These are phyloP conservation scores for Teratosphaeria destructans DNA, from an alignment of 2,329 filamentous ascomycete genomes.

Conservation along the genomic window DNA sequence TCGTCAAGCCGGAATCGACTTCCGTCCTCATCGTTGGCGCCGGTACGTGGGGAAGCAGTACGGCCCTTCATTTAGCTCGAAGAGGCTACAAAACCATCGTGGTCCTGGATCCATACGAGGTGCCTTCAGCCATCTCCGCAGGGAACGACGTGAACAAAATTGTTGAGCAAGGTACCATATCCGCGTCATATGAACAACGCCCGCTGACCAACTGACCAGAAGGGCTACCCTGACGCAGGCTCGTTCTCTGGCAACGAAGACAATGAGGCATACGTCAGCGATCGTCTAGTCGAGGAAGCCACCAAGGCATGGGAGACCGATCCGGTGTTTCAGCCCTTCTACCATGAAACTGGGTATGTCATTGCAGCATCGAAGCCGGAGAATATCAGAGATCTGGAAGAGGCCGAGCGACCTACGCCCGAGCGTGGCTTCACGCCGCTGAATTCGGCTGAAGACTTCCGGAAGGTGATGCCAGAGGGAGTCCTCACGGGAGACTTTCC, in stretches of 20 bases:
- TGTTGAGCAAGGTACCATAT: constrained; percentile 29
- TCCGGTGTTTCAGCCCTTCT: constrained; percentile 33
- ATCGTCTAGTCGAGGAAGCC: constrained; percentile 25
- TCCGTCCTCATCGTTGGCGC: constrained; percentile 36
- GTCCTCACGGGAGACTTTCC: constrained; percentile 41
- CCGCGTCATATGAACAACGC: background rate
- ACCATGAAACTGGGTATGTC: constrained; percentile 40
- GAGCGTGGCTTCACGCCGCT: constrained; percentile 21
- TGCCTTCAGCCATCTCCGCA: constrained; percentile 38
- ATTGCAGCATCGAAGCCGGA: constrained; percentile 28
- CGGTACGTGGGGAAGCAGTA: constrained; percentile 43
- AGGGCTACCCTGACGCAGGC: constrained; percentile 11
- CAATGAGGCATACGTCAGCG: constrained; percentile 28
- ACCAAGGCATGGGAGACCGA: constrained; percentile 36
- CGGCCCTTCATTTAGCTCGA: constrained; percentile 42
- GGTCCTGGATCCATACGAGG: constrained; percentile 37
- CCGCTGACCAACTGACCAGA: constrained; percentile 8
- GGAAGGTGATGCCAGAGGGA: constrained; percentile 41
- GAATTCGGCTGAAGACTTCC: constrained; percentile 37
- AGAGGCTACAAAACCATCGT: constrained; percentile 40
- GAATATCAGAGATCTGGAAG: constrained; percentile 3
- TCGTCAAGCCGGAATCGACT: background rate
- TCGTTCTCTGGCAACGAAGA: constrained; percentile 17
- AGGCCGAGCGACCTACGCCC: constrained; percentile 8
- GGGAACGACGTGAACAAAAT: constrained; percentile 45